Evolutionary conservation across 2,329 filamentous ascomycete species (phyloP), one percentile per base, ranked within the genome.

Genomic region (Aspergillus amoenus): DNA sequence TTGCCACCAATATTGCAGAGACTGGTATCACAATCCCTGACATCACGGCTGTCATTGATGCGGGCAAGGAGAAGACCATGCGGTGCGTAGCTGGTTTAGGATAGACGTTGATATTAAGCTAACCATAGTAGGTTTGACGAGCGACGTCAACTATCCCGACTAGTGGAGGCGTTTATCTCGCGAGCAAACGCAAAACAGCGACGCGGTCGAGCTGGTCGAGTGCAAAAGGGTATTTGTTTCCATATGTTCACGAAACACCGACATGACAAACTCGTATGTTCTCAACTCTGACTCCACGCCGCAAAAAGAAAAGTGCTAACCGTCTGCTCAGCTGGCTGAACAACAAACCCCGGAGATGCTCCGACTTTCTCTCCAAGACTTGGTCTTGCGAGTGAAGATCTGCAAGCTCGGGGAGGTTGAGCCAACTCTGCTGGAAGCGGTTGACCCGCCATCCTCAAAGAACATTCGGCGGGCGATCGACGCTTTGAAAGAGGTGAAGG

Each of bases 281-380:
- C 34, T 21, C 5, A 30, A 6, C 42, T 24, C 12, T 9, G 6
- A 37, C 13, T n/a, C 18, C 13, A 4, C 9, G 11, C n/a, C 24
- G 4, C 4, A 32, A n/a, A 13, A 8, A 13, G 9, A 30, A 30
- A 30, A 30, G 3, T 12, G 34, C 46, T 12, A 30, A 12, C 24
- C 27, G 27, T 17, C 27, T 30, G 9, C 2, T 24, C 56, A 89
- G 66, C 91, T 97, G 83, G 87, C 87, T 50, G 92, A 96, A 60
- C 91, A 97, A 69, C 94, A 97, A 76, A 96, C 91, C 0, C 95
- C 94, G 0, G 94, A 99, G 73, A 96, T 99, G 86, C 84, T 99
- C 41, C 88, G 94, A 0, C 80, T 99, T 4, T 97, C 94, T 0
- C 79, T 99, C 11, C 94, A 99, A 73, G 94, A 99, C 69, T 81